These are phyloP conservation scores for Asparagopsis taxiformis DNA, from an alignment of 31 red algal genomes.

Conservation along the genomic window DNA sequence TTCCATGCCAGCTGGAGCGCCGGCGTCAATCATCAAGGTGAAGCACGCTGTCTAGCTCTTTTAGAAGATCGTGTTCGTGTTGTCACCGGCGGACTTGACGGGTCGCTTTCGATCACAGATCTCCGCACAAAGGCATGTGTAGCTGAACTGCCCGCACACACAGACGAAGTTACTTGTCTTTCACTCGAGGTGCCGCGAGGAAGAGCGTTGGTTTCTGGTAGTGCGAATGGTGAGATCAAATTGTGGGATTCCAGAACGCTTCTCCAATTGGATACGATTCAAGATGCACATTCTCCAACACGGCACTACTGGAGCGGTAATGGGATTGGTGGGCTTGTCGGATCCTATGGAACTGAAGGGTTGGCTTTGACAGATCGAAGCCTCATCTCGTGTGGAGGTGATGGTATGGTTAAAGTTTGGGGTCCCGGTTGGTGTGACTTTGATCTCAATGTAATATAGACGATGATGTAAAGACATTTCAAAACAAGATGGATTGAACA, in stretches of 20 bases:
- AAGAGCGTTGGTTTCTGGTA: constrained; percentile 74
- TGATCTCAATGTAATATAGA: constrained; percentile 70
- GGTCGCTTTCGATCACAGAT: constrained; percentile 75
- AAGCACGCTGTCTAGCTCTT: constrained; percentile 79
- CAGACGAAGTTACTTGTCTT: constrained; percentile 76
- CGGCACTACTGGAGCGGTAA: constrained; percentile 77
- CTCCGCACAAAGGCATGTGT: constrained; percentile 73
- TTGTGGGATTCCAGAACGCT: constrained; percentile 90
- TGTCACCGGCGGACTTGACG: constrained; percentile 89
- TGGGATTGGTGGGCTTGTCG: constrained; percentile 76
- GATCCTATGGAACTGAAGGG: constrained; percentile 68
- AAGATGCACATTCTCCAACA: constrained; percentile 67
- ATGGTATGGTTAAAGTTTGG: constrained; percentile 85
- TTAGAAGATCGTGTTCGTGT: constrained; percentile 83
- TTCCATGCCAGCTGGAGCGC: constrained; percentile 82
- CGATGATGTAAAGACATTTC: no score
- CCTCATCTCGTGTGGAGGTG: constrained; percentile 76
- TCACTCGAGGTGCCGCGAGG: constrained; percentile 72
- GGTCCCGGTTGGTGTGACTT: constrained; percentile 77
- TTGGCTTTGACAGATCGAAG: constrained; percentile 75
- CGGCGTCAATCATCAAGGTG: constrained; percentile 71
- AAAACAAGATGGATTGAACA: no score
- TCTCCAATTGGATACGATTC: constrained; percentile 66
- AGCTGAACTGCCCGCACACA: constrained; percentile 84
- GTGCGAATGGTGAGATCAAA: constrained; percentile 70